Percentiles rank a stretch among this genome's conserved stretches.
Evolutionary conservation across 208 protist genomes (phyloP).

Genomic region (Leptomonas pyrrhocoris): DNA sequence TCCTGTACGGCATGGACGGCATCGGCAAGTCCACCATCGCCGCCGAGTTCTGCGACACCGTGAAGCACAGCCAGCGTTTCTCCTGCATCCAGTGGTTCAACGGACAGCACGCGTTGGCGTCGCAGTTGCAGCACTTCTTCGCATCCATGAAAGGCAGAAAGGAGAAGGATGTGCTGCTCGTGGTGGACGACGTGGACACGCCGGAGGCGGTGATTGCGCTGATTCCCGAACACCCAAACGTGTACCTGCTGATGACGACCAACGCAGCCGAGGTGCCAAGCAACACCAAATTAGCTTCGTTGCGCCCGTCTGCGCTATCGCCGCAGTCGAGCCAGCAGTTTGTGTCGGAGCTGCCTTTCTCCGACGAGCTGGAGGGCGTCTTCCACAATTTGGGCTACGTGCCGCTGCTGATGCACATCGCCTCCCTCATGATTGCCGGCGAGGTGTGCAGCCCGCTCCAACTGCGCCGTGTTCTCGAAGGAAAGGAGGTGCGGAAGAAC

Average conservation of each 20-base stretch:
- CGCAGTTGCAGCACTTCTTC: slow-evolving; percentile 68
- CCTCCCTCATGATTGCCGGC: slow-evolving; percentile 44
- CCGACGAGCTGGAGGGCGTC: slow-evolving; percentile 24
- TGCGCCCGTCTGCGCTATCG: slow-evolving; percentile 45
- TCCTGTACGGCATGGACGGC: slow-evolving; percentile 76
- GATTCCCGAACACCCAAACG: slow-evolving; percentile 62
- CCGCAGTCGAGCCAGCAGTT: slow-evolving; percentile 41
- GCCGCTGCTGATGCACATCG: slow-evolving; percentile 75
- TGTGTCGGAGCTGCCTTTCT: slow-evolving; percentile 34
- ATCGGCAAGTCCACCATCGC: slow-evolving; percentile 89
- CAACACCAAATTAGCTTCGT: slow-evolving; percentile 30
- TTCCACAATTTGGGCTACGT: slow-evolving; percentile 62
- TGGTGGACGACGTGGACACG: slow-evolving; percentile 74
- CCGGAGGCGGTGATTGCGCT: slow-evolving; percentile 28
- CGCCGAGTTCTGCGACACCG: slow-evolving; percentile 81
- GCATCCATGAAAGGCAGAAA: slow-evolving; percentile 73
- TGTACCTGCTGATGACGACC: slow-evolving; percentile 79
- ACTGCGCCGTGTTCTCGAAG: slow-evolving; percentile 32
- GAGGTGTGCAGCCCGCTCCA: slow-evolving; percentile 31
- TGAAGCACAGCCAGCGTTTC: slow-evolving; percentile 71
- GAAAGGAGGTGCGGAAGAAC: slow-evolving; percentile 36
- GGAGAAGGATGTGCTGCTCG: slow-evolving; percentile 81
- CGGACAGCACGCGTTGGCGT: slow-evolving; percentile 31
- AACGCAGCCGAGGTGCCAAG: slow-evolving; percentile 24
- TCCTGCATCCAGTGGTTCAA: slow-evolving; percentile 91